These are phyloP conservation scores for Hymenoscyphus linearis DNA, from an alignment of 2,329 filamentous ascomycete genomes.

Conservation along the genomic window DNA sequence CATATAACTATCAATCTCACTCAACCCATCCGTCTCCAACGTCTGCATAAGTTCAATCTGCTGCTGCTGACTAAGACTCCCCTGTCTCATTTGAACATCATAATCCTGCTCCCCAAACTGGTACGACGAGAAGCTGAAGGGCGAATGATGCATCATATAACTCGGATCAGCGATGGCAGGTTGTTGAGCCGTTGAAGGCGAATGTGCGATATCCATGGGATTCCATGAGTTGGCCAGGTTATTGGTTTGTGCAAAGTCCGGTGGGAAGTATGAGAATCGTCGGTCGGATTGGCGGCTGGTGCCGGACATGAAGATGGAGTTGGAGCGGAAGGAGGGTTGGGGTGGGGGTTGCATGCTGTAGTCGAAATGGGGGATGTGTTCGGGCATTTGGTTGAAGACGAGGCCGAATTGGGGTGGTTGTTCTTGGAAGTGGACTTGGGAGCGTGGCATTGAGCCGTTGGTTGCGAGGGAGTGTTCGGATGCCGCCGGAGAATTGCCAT, in stretches of 20 bases:
- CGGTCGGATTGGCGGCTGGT: slow-evolving; percentile 48
- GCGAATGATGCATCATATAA: slow-evolving; percentile 29
- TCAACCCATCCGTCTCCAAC: slow-evolving; percentile 63
- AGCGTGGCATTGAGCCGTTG: slow-evolving; percentile 31
- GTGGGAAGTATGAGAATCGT: slow-evolving; percentile 60
- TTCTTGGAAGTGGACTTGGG: slow-evolving; percentile 34
- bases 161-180: slow-evolving; percentile 22
- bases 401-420: slow-evolving; percentile 51
- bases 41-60: slow-evolving; percentile 78
- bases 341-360: slow-evolving; percentile 21
- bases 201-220: slow-evolving; percentile 12
- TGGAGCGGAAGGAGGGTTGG: slow-evolving; percentile 55
- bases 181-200: slow-evolving; percentile 9
- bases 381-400: slow-evolving; percentile 51
- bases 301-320: slow-evolving; percentile 60
- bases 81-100: slow-evolving; percentile 48
- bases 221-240: slow-evolving; percentile 29
- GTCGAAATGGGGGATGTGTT: slow-evolving; percentile 34
- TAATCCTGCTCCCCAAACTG: slow-evolving; percentile 38
- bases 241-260: slow-evolving; percentile 39
- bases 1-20: slow-evolving; percentile 56
- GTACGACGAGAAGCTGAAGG: slow-evolving; percentile 27
- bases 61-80: slow-evolving; percentile 71
- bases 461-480: slow-evolving; percentile 38
- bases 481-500: slow-evolving; percentile 43